Base-by-base conservation (phyloP, 352 stramenopile genomes). In the Pythium scleroteichum region DNA sequence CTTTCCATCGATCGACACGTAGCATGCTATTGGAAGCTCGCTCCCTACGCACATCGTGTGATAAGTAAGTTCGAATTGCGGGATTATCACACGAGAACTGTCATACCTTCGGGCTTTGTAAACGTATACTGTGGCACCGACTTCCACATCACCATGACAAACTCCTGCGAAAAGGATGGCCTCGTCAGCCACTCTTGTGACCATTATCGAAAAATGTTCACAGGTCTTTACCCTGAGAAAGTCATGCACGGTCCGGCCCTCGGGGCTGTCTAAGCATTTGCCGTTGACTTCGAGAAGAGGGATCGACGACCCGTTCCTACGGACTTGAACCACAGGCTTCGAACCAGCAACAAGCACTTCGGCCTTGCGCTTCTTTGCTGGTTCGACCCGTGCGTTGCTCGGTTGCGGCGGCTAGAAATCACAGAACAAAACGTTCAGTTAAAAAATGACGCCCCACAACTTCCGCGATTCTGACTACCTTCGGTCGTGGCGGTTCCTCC, bases 71-170 rank as follows among this genome's bases (percentile, higher is more conserved):
- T 10, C 29, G 29, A 35, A 10, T 5, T 20, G 24, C 42, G 20
- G 24, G 42, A 49, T 20, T 49, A 14, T 13, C 17, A 49, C 8
- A 3, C 4, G 16, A 4, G 22, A 24, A 38, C 8, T 16, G 13
- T 29, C 54, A 12, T 46, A 73, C 66, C 62, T 22, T 66, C 57
- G 29, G 41, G 42, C 47, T 68, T 66, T 7, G 42, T 52, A 23
- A 70, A 74, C 7, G 63, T 59, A 26, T 71, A 72, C 41, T 69
- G 67, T 3, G 63, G 62, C 14, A 57, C 56, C 8, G 24, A 29
- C 16, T 39, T 53, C 53, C 53, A 70, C 32, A 59, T 57, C 17
- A 26, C 35, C 40, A 45, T 57, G 2, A 45, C 56, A 35, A 69
- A 52, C 19, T 73, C 66, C 66, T 73, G 40, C 40, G 4, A 12